Base-by-base conservation (phyloP, 768 basidiomycete species). In the Pulveroboletus sp. region DNA sequence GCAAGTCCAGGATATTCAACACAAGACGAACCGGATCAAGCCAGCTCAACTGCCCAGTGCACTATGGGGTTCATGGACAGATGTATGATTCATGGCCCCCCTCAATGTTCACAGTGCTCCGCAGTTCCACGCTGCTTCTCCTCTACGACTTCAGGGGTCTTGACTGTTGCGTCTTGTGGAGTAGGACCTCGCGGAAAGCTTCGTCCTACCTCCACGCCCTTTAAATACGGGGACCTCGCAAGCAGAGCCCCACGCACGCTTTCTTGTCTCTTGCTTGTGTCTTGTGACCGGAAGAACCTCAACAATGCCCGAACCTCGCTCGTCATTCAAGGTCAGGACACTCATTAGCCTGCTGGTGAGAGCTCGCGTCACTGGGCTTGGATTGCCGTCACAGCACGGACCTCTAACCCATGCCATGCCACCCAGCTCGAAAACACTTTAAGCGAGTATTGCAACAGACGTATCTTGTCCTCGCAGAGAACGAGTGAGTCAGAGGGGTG, bases 251-350 rank as follows among this genome's bases (percentile, higher is more conserved):
- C 47, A 45, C 46, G 55, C 57, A 54, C 57, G 62, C 52, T 57
- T 56, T 53, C 62, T 49, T 27, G 57, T 61, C 54, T 47, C 55
- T 42, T 51, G 55, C 61, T 58, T 54, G 52, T 59, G 55, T 55
- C 43, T 46, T 54, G 53, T 61, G 52, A 51, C 45, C 39, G 56
- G 54, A 53, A 47, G 56, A 47, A 56, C 46, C 43, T 48, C 64
- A 45, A 54, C 61, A 58, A 63, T 46, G 54, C 55, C 62, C 52
- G 53, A 52, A 50, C 64, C 61, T 68, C 60, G 46, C 64, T 57
- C 63, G 58, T 54, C 53, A 57, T 63, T 54, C 65, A 62, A 63
- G 55, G 54, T 57, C 64, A 59, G 54, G 54, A 51, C 54, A 47
- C 9, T 56, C 48, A 40, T 43, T 38, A 50, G 52, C 59, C 39